Evolutionary conservation across 805 yeast genomes (phyloP), one percentile per base, ranked within the genome.

Genomic region (Teunomyces tritomae): DNA sequence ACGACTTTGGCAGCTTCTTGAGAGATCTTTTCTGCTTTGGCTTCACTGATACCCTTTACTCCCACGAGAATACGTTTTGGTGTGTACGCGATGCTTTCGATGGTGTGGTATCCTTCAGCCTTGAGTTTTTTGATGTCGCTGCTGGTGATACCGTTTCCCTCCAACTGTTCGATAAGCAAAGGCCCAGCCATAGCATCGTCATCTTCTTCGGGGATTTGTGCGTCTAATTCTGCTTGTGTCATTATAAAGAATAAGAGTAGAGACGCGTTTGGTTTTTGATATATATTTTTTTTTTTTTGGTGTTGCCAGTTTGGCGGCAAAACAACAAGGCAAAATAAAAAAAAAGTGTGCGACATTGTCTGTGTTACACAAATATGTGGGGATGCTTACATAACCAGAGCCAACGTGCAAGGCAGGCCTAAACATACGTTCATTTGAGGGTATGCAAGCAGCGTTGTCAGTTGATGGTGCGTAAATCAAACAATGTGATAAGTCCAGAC

Each of bases 41-140:
- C 92, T 62, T 94, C 99, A 8, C 96, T 87, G 30, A 94, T 90
- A 39, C 99, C 99, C 64, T 89, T 90, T 34, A 94, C 87, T 6
- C 78, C 77, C 37, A 88, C 68, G 37, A 92, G 73, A 5, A 80
- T 82, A 57, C 92, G 85, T 61, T 87, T 86, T 14, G 97, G 96
- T 5, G 97, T 89, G 60, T 89, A 90, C 2, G 99, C 98, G 49
- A 92, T 83, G 16, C 96, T 81, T 63, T 91, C 97, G 6, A 87
- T 96, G 0, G 99, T 94, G 62, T 87, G 87, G 58, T 78, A 83
- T 0, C 97, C 97, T 24, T 85, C 86, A 42, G 87, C 92, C 52
- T 83, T 78, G 45, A 94, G 76, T 63, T 89, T 92, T 52, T 79
- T 82, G 55, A 92, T 76, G 64, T 94, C 99, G 28, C 82, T 75